phyloP scores from a whole-genome alignment of 306 rosid genomes.

The Delonix regia region DNA sequence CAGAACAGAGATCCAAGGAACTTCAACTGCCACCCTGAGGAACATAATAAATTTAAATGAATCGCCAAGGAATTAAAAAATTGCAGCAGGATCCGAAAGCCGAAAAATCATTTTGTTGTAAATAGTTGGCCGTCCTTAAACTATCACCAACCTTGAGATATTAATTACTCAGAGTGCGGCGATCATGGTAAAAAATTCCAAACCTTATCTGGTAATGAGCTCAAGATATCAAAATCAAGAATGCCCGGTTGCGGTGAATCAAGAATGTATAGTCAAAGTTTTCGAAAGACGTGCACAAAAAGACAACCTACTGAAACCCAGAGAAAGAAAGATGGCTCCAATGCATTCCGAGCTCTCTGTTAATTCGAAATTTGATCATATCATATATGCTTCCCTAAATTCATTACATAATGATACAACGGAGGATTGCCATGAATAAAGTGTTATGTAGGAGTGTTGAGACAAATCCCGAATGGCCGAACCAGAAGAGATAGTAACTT shows the following conservation, averaged over 20 bases:
- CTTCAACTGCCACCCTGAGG: constrained; percentile 25
- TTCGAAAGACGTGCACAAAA: neutral
- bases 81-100: neutral
- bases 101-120: neutral
- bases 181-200: neutral
- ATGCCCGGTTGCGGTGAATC: neutral
- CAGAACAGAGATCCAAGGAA: neutral
- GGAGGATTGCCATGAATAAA: neutral
- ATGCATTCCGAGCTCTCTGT: neutral
- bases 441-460: constrained; percentile 15
- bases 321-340: neutral
- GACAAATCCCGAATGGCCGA: constrained; percentile 43
- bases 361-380: neutral
- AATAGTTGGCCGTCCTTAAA: neutral
- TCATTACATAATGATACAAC: neutral
- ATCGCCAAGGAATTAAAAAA: neutral
- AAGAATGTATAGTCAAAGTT: neutral
- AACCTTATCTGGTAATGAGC: neutral
- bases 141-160: neutral
- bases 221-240: neutral
- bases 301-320: neutral
- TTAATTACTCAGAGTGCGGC: neutral
- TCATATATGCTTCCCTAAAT: neutral
- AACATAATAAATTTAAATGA: constrained; percentile 6
- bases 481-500: constrained; percentile 39